Evolutionary conservation across 805 yeast species (phyloP), one percentile per base, ranked within the genome.

Genomic region (Teunomyces tritomae): DNA sequence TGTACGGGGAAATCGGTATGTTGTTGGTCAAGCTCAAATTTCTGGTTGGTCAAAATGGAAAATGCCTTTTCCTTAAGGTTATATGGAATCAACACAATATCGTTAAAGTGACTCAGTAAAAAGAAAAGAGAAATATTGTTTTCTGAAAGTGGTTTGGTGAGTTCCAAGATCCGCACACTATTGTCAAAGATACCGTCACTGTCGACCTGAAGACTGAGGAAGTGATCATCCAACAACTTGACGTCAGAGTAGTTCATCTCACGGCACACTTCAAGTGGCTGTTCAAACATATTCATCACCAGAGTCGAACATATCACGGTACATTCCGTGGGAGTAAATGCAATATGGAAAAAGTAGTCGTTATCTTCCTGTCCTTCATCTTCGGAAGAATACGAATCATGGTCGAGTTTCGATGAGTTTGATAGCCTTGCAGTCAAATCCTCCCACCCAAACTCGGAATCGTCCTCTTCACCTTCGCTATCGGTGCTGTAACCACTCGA

Each of bases 251-350:
- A 74, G 2, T 61, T 62, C 39, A 72, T 55, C 10, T 55, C 43
- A 28, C 53, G 48, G 43, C 78, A 64, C 14, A 66, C 49, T 2
- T 56, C 46, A 24, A 82, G 62, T 1, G 79, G 71, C 16, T 70
- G 64, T 1, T 53, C 55, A 51, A 84, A 76, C 10, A 71, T 62
- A 17, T 53, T 51, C 0, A 63, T 54, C 47, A 79, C 70, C n/a
- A 72, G 50, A 1, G 68, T 59, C 1, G 82, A 67, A 50, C 83
- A 78, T 52, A 84, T 82, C 5, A 84, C 64, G 0, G 87, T 82
- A 51, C 84, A 77, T 56, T 83, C 88, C n/a, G 67, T 61, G 0
- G 85, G 84, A 0, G 86, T 80, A 55, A 79, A 77, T 2, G 86
- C 84, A 30, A 84, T 68, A 57, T 81, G 86, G 56, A 81, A 77